Percentiles rank a stretch among this genome's conserved stretches.
These are phyloP conservation scores for Cordyceps militaris DNA, from an alignment of 2,329 filamentous ascomycete species.

Conservation along the genomic window DNA sequence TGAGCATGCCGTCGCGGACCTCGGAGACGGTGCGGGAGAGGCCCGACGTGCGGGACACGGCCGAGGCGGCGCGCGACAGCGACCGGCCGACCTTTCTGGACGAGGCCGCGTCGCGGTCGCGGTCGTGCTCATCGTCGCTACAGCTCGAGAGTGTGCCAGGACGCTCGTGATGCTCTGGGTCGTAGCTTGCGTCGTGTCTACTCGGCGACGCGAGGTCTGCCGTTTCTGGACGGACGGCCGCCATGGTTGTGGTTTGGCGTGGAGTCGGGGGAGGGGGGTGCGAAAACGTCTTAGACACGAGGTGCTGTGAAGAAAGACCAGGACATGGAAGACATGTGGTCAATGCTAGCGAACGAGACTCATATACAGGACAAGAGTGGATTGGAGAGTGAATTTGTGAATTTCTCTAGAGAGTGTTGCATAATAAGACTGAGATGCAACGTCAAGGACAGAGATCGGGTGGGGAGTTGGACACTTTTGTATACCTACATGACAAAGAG, in stretches of 20 bases:
- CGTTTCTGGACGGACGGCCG: conserved; percentile 3
- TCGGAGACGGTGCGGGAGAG: conserved; percentile 31
- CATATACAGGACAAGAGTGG: too few relatives aligned
- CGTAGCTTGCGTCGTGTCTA: not conserved
- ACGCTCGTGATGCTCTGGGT: conserved; percentile 8
- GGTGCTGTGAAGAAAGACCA: not conserved
- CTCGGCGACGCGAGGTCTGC: not conserved
- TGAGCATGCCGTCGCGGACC: conserved; percentile 33
- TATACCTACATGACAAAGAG: not conserved
- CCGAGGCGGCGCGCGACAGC: conserved; percentile 1
- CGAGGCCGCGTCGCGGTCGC: not conserved
- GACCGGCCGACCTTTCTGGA: not conserved
- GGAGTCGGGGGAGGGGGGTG: not conserved
- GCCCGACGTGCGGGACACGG: not conserved
- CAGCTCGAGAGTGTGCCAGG: not conserved
- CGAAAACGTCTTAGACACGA: not conserved
- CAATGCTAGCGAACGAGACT: not conserved
- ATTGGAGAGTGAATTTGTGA: not conserved
- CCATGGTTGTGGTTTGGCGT: not conserved
- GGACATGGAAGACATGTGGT: not conserved
- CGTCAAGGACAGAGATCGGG: not conserved
- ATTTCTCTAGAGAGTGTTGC: not conserved
- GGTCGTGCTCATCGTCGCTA: not conserved
- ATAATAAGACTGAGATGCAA: not conserved
- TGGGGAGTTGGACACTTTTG: not conserved